phyloP scores from a whole-genome alignment of 2,329 filamentous ascomycete species.

The Monosporascus sp. region DNA sequence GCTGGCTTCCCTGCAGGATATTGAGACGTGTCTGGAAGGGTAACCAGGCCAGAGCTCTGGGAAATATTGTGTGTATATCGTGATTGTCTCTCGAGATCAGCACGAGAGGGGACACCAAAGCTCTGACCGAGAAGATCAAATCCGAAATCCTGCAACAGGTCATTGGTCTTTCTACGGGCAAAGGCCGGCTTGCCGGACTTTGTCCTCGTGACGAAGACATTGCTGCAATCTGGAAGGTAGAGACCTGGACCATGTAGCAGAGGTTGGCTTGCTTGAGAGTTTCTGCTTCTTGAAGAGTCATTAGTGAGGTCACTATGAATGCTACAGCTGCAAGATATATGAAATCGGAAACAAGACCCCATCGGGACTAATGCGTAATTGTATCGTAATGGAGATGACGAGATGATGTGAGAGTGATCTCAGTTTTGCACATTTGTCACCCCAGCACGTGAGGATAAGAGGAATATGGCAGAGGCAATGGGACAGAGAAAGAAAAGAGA shows the following conservation, averaged over 20 bases:
- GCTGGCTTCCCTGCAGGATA: background rate
- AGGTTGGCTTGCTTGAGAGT: background rate
- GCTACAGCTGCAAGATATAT: background rate
- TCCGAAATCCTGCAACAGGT: constrained; percentile 16
- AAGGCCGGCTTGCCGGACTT: constrained; percentile 20
- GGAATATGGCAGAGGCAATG: background rate
- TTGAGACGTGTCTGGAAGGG: constrained; percentile 2
- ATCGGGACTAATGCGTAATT: too few species aligned
- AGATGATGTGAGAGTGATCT: too few species aligned
- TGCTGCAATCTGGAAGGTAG: constrained; percentile 11
- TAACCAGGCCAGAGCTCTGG: constrained; percentile 11
- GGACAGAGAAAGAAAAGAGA: background rate
- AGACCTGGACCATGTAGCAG: constrained; percentile 6
- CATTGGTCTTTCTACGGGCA: constrained; percentile 19
- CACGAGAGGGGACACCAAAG: constrained; percentile 20
- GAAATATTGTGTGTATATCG: constrained; percentile 9
- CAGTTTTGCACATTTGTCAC: too few species aligned
- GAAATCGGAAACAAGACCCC: too few species aligned
- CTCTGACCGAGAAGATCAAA: constrained; percentile 21
- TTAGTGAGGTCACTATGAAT: background rate
- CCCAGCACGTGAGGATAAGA: too few species aligned
- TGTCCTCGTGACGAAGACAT: constrained; percentile 19
- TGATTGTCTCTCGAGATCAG: constrained; percentile 13
- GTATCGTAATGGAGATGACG: too few species aligned
- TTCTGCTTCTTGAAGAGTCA: background rate